These are phyloP conservation scores for Globisporangium nunn DNA, from an alignment of 352 stramenopile genomes.

Conservation along the genomic window DNA sequence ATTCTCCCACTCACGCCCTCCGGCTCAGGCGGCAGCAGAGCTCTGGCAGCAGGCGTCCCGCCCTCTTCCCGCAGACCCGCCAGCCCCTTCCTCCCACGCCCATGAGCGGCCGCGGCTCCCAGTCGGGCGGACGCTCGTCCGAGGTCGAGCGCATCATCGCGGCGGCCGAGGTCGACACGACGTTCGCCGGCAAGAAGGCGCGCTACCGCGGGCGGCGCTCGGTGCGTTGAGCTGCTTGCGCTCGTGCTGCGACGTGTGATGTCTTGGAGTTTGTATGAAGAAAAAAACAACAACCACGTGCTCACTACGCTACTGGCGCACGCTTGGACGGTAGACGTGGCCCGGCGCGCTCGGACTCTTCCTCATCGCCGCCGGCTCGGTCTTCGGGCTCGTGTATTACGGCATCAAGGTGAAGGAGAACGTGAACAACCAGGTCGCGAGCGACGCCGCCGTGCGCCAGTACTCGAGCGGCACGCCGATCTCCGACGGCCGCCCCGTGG, in stretches of 20 bases:
- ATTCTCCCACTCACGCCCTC: too few species aligned
- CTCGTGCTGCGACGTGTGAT: neutral
- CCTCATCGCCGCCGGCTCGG: slow-evolving; percentile 43
- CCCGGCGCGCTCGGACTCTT: slow-evolving; percentile 62
- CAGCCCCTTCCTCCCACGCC: neutral
- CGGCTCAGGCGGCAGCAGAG: too few species aligned
- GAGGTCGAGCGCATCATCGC: slow-evolving; percentile 82
- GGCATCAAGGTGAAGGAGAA: slow-evolving; percentile 55
- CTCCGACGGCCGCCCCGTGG: slow-evolving; percentile 40
- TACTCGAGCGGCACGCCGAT: slow-evolving; percentile 64
- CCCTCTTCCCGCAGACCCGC: neutral
- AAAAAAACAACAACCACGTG: neutral
- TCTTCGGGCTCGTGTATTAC: slow-evolving; percentile 70
- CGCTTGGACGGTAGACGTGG: slow-evolving; percentile 46
- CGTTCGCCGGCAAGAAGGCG: slow-evolving; percentile 70
- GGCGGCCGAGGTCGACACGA: slow-evolving; percentile 69
- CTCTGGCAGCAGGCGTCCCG: too few species aligned
- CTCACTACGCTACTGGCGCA: neutral
- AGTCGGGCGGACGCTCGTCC: slow-evolving; percentile 49
- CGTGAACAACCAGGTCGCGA: slow-evolving; percentile 43
- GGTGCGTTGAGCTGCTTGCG: slow-evolving; percentile 19
- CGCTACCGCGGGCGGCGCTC: slow-evolving; percentile 64
- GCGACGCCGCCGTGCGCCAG: slow-evolving; percentile 38
- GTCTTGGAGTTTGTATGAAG: neutral
- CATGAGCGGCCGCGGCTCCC: slow-evolving; percentile 31